Evolutionary conservation across 1,139 yeast genomes (phyloP).

Genomic region (Taphrina betulina): DNA sequence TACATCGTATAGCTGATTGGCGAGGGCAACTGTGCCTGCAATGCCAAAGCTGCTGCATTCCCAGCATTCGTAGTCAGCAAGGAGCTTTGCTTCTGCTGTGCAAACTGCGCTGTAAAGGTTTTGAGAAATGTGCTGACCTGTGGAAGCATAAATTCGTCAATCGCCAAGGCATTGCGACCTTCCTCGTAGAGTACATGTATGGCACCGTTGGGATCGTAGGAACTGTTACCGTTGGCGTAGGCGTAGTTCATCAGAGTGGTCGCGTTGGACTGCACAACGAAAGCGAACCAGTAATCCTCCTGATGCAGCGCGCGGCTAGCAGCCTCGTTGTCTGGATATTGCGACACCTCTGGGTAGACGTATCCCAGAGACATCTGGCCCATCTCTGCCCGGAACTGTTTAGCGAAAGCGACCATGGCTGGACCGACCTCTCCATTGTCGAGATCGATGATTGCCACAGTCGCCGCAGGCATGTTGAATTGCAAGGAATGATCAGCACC

Average conservation of each 20-base stretch:
- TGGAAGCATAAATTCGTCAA: slow-evolving; percentile 21
- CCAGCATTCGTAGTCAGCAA: slow-evolving; percentile 17
- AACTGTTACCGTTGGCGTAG: slow-evolving; percentile 9
- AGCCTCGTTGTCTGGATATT: slow-evolving; percentile 18
- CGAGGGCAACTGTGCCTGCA: slow-evolving; percentile 17
- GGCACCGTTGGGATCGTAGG: slow-evolving; percentile 28
- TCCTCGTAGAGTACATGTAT: slow-evolving; percentile 22
- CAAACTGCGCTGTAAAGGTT: slow-evolving; percentile 5
- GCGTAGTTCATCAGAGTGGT: slow-evolving; percentile 26
- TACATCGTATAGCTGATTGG: slow-evolving; percentile 17
- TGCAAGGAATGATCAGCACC: slow-evolving; percentile 31
- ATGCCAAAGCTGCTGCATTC: slow-evolving; percentile 19
- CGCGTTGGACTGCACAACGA: slow-evolving; percentile 19
- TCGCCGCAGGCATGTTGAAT: slow-evolving; percentile 26
- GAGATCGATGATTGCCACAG: slow-evolving; percentile 29
- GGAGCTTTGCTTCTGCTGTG: slow-evolving; percentile 22
- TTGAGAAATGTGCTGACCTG: slow-evolving; percentile 6
- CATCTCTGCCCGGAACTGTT: neutral
- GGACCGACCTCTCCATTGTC: slow-evolving; percentile 26
- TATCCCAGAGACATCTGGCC: slow-evolving; percentile 20
- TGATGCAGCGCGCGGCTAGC: slow-evolving; percentile 15
- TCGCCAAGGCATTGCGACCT: slow-evolving; percentile 23
- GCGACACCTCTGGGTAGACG: slow-evolving; percentile 1
- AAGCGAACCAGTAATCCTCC: slow-evolving; percentile 26
- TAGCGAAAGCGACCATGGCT: slow-evolving; percentile 13